These are phyloP conservation scores for Oryza glaberrima DNA, from an alignment of 176 grass and related monocot species.

Conservation along the genomic window DNA sequence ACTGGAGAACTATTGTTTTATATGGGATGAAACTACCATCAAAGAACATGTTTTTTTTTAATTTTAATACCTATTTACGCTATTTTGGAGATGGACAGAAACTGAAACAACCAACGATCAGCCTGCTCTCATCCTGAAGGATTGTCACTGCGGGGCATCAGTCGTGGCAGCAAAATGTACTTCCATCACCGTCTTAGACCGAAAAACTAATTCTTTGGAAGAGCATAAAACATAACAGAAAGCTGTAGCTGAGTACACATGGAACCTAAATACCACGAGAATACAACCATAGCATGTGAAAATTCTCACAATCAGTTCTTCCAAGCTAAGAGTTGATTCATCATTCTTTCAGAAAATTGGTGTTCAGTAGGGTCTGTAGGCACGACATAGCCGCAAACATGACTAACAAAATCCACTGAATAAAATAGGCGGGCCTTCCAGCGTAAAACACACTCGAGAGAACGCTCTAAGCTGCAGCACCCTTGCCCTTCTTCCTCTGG, in stretches of 20 bases:
- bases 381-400: slow-evolving; percentile 25
- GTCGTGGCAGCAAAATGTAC: no score
- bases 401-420: slow-evolving; percentile 28
- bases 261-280: neutral
- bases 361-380: slow-evolving; percentile 31
- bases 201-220: neutral
- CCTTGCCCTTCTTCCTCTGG: slow-evolving; percentile 93
- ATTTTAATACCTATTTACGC: no score
- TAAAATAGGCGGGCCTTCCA: neutral
- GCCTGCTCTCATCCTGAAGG: no score
- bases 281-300: neutral
- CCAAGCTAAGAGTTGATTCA: slow-evolving; percentile 32
- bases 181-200: neutral
- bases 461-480: slow-evolving; percentile 57
- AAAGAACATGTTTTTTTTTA: no score
- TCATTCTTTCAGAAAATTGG: slow-evolving; percentile 13
- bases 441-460: neutral
- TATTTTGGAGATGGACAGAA: no score
- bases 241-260: neutral
- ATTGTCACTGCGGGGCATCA: no score
- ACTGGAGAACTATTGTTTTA: no score
- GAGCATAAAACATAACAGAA: neutral
- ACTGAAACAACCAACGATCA: no score
- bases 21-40: no score
- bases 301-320: neutral